Evolutionary conservation across 495 filamentous ascomycete genomes (phyloP), one percentile per base, ranked within the genome.

Genomic region (Chaetomidium leptoderma): DNA sequence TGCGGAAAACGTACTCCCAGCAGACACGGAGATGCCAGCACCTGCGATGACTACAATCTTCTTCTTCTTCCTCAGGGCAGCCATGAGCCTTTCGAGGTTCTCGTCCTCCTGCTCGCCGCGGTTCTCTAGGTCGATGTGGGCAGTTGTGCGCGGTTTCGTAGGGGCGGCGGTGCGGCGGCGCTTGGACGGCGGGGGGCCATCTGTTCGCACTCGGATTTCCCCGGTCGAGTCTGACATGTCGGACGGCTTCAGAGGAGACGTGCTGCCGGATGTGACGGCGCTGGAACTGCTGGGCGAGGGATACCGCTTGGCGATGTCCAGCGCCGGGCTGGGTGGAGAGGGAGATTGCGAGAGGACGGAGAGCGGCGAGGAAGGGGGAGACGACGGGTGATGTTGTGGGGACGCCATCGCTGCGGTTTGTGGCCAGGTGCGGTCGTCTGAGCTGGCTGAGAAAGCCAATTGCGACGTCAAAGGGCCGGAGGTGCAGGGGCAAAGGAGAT

Each of bases 1-100:
- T 33, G 27, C 26, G 23, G 36, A 19, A 65, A 47, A 86, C 90
- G 64, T 86, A 96, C 91, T 93, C 53, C 93, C 93, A 61, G 93
- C 95, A 44, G 91, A 90, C 14, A 95, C 92, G 35, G 93, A 97
- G 59, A 98, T 97, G 50, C 93, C 93, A 32, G 93, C 93, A 48
- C 93, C 93, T 30, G 92, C 92, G 71, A 98, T 89, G 40, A 96
- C 90, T 19, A 98, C 90, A 63, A 98, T 96, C 74, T 96, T 97
- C 71, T 87, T 86, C 73, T 91, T 93, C 67, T 88, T 88, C 55
- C 87, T 86, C 59, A 98, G 72, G n/a, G 83, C 85, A 50, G 87
- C 82, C 36, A 90, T 71, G 14, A 98, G 76, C 49, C 83, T 78
- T 50, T 86, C 80, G 9, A 96, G 72, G 45, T 88, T 63, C 23